Evolutionary conservation across 2,329 filamentous ascomycete genomes (phyloP).

Genomic region (Colletotrichum tropicicola): DNA sequence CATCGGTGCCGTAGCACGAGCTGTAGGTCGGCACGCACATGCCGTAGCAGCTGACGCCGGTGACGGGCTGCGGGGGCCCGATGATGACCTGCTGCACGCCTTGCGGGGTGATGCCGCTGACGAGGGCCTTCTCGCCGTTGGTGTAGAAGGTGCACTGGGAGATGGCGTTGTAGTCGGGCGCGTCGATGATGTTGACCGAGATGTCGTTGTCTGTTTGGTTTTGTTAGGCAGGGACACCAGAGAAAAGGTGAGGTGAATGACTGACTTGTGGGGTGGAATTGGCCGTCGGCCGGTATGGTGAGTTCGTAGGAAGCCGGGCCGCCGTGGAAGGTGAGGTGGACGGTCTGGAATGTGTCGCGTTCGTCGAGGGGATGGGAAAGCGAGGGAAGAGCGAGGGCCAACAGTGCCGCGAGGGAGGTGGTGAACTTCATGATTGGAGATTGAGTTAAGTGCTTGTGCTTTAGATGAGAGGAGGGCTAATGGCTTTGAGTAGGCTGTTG

Average conservation of each 20-base stretch:
- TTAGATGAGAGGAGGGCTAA: no score
- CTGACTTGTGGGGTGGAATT: slow-evolving; percentile 46
- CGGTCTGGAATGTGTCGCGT: slow-evolving; percentile 43
- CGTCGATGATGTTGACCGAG: slow-evolving; percentile 49
- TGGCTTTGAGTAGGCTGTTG: no score
- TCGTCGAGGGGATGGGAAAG: slow-evolving; percentile 33
- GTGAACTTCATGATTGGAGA: slow-evolving; percentile 34
- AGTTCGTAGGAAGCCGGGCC: slow-evolving; percentile 51
- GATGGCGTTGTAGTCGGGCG: slow-evolving; percentile 53
- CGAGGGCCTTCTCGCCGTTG: slow-evolving; percentile 40
- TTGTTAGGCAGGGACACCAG: not conserved
- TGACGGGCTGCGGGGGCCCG: slow-evolving; percentile 53
- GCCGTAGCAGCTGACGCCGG: slow-evolving; percentile 51
- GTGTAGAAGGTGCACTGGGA: slow-evolving; percentile 54
- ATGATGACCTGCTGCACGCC: slow-evolving; percentile 51
- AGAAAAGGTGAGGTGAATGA: no score
- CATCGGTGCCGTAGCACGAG: slow-evolving; percentile 45
- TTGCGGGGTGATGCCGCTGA: slow-evolving; percentile 37
- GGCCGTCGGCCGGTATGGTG: slow-evolving; percentile 51
- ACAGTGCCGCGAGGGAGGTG: not conserved
- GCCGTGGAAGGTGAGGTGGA: slow-evolving; percentile 54
- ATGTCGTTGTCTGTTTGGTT: slow-evolving; percentile 51
- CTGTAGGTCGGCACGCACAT: slow-evolving; percentile 51
- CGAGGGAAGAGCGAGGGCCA: slow-evolving; percentile 20
- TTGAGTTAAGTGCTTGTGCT: not conserved